A percentile compares a stretch with the other conserved stretches of the same genome.
Evolutionary conservation across 2,329 filamentous ascomycete genomes (phyloP).

Genomic region (Colletotrichum orchidophilum): DNA sequence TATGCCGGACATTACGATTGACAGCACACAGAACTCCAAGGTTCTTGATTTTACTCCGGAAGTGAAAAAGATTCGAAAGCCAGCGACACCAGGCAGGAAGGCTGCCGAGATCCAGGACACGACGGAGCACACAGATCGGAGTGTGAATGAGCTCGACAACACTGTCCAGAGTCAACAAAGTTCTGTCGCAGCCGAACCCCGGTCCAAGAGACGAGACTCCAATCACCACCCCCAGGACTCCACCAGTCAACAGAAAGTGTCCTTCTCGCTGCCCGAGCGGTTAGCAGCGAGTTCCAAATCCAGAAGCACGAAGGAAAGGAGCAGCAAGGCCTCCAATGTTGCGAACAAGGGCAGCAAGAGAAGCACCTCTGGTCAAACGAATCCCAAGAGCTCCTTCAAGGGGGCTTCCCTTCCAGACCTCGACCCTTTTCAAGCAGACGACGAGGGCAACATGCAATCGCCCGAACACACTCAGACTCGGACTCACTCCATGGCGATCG

Average conservation of each 20-base stretch:
- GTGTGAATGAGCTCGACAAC: slow-evolving; percentile 28
- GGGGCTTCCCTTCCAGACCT: slow-evolving; percentile 14
- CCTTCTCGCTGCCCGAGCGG: slow-evolving; percentile 52
- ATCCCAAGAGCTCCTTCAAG: slow-evolving; percentile 32
- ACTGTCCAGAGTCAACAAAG: slow-evolving; percentile 38
- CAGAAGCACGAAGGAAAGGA: slow-evolving; percentile 34
- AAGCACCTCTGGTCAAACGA: slow-evolving; percentile 38
- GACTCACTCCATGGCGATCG: slow-evolving; percentile 37
- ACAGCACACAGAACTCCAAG: slow-evolving; percentile 48
- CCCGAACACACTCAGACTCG: slow-evolving; percentile 38
- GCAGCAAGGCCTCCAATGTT: slow-evolving; percentile 40
- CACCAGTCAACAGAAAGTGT: slow-evolving; percentile 47
- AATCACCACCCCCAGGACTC: slow-evolving; percentile 15
- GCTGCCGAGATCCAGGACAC: slow-evolving; percentile 41
- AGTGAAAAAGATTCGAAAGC: slow-evolving; percentile 22
- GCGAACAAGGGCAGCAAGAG: slow-evolving; percentile 56
- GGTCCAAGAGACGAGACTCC: slow-evolving; percentile 37
- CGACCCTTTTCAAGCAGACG: slow-evolving; percentile 35
- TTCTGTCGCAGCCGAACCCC: slow-evolving; percentile 19
- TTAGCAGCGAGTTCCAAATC: slow-evolving; percentile 37
- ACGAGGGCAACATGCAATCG: slow-evolving; percentile 36
- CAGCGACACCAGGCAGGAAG: slow-evolving; percentile 44
- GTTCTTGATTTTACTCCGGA: slow-evolving; percentile 30
- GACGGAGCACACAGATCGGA: slow-evolving; percentile 41
- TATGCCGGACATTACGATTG: slow-evolving; percentile 66